Conservation (phyloP, 1,284 basidiomycete genomes). For the Papiliotrema nemorosa region DNA sequence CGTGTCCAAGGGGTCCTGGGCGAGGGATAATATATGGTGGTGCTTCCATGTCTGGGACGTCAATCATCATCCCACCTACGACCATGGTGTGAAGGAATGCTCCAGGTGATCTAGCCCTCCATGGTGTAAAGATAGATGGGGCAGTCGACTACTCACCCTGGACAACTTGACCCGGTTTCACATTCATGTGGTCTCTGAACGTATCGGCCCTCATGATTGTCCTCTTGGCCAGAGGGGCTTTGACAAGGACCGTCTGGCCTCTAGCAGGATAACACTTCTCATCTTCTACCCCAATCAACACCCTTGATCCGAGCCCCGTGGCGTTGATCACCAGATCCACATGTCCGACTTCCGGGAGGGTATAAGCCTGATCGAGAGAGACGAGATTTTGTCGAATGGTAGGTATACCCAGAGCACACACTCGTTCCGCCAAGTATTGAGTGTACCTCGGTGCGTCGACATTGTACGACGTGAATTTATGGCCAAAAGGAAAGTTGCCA, state of each 20-base stretch:
- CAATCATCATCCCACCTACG: not conserved
- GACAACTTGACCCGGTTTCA: constrained; percentile 1
- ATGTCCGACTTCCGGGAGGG: constrained; percentile 23
- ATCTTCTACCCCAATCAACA: constrained; percentile 43
- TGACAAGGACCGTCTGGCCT: constrained; percentile 46
- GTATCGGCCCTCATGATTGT: constrained; percentile 16
- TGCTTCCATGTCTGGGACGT: no score
- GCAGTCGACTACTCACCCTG: no score
- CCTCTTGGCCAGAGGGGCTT: constrained; percentile 28
- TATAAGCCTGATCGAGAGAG: constrained; percentile 46
- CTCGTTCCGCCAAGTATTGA: constrained; percentile 30
- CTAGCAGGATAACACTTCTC: constrained; percentile 39
- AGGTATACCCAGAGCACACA: constrained; percentile 35
- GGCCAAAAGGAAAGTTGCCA: constrained; percentile 12
- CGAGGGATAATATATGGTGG: constrained; percentile 49
- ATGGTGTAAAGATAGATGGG: no score
- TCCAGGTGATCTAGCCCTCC: no score
- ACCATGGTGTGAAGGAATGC: not conserved
- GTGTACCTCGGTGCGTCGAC: constrained; percentile 47
- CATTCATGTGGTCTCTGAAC: constrained; percentile 1
- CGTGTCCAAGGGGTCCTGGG: constrained; percentile 41
- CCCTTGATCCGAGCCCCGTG: constrained; percentile 44
- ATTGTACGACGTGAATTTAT: constrained; percentile 37
- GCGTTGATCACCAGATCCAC: constrained; percentile 52
- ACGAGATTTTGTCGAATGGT: constrained; percentile 39